phyloP scores from a whole-genome alignment of 164 flowering plant genomes.

The Litsea cubeba region DNA sequence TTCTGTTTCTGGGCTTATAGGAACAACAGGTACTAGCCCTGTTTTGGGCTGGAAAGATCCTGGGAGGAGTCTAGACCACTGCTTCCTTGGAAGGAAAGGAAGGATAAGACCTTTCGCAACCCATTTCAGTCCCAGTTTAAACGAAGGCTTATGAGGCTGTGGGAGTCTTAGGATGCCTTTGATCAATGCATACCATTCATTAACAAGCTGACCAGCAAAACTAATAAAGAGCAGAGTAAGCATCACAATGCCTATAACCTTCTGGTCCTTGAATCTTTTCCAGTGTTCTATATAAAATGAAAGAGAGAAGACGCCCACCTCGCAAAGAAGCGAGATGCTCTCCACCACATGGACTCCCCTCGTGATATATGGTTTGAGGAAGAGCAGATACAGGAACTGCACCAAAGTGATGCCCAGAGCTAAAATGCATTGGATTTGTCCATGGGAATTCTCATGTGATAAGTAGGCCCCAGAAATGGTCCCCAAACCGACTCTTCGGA shows the following conservation, averaged over 20 bases:
- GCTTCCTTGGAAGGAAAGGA: conserved; percentile 47
- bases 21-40: conserved; percentile 33
- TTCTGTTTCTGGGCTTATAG: conserved; percentile 29
- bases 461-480: conserved; percentile 39
- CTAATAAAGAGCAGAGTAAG: conserved; percentile 38
- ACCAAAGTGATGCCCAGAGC: conserved; percentile 40
- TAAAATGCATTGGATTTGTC: conserved; percentile 23
- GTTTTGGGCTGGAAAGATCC: conserved; percentile 31
- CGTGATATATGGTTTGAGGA: conserved; percentile 45
- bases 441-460: conserved; percentile 2
- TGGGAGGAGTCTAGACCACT: conserved; percentile 38
- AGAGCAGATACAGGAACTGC: conserved; percentile 38
- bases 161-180: conserved; percentile 35
- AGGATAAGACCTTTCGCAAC: conserved; percentile 46
- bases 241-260: conserved; percentile 33
- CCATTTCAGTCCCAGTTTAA: conserved; percentile 40
- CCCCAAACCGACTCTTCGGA: conserved; percentile 41
- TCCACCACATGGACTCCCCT: conserved; percentile 48
- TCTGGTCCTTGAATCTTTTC: conserved; percentile 14
- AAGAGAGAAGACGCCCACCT: conserved; percentile 45
- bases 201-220: conserved; percentile 39
- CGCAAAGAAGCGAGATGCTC: conserved; percentile 44
- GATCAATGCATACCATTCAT: conserved; percentile 53
- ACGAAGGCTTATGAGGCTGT: conserved; percentile 32
- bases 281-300: conserved; percentile 12